Evolutionary conservation across 495 filamentous ascomycete species (phyloP).

Genomic region (Hypoxylon fragiforme): DNA sequence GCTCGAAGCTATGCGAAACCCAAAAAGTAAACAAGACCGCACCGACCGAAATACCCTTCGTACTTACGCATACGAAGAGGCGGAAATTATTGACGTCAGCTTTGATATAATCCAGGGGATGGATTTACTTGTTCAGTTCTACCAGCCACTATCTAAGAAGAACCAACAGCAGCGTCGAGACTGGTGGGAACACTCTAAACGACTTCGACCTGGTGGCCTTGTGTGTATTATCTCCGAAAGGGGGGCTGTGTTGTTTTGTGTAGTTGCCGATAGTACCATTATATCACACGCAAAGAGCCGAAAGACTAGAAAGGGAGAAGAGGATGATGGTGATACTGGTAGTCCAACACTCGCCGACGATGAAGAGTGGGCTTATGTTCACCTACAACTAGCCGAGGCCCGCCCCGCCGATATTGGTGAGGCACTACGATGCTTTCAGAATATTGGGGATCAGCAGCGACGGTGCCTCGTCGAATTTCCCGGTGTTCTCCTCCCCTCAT

Average conservation of each 20-base stretch:
- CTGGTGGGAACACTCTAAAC: constrained; percentile 65
- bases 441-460: constrained; percentile 21
- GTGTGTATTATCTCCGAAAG: constrained; percentile 58
- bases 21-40: constrained; percentile 1
- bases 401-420: constrained; percentile 37
- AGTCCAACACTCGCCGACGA: constrained; percentile 33
- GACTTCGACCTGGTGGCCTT: constrained; percentile 59
- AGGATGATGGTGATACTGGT: background rate
- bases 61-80: constrained; percentile 48
- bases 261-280: constrained; percentile 49
- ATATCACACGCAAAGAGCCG: constrained; percentile 9
- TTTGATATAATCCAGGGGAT: constrained; percentile 58
- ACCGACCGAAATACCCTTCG: constrained; percentile 26
- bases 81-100: constrained; percentile 37
- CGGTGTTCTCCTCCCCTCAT: constrained; percentile 66
- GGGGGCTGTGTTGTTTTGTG: constrained; percentile 57
- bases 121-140: constrained; percentile 57
- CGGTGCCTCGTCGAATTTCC: constrained; percentile 69
- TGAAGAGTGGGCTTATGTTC: constrained; percentile 30
- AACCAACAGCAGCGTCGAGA: constrained; percentile 46
- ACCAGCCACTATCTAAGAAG: constrained; percentile 51
- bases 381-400: constrained; percentile 37
- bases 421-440: constrained; percentile 33
- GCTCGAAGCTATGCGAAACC: constrained; percentile 33
- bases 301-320: background rate